phyloP scores from a whole-genome alignment of 176 grass and related monocot species.

The Rhynchospora pubera region DNA sequence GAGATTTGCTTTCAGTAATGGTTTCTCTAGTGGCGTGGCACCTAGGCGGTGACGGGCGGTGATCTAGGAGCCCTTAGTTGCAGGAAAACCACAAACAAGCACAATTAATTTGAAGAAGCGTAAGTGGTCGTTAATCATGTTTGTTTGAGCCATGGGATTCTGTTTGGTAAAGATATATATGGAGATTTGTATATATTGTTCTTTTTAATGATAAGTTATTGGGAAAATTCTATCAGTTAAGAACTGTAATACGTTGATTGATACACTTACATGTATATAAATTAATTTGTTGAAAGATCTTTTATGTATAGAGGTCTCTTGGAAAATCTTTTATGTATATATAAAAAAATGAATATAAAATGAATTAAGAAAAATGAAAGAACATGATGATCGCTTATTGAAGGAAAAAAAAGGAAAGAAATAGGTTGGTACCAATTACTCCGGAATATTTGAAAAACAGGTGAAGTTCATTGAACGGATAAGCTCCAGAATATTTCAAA shows the following conservation, averaged over 20 bases:
- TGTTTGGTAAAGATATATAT: not conserved
- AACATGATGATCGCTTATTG: not conserved
- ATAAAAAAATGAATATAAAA: no score
- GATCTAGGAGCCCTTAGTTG: slow-evolving; percentile 5
- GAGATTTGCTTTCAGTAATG: slow-evolving; percentile 7
- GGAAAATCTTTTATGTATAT: not conserved
- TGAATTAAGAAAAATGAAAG: not conserved
- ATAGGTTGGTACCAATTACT: not conserved
- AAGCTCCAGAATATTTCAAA: no score
- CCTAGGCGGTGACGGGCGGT: slow-evolving; percentile 7
- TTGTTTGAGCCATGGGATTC: not conserved
- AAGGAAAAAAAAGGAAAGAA: not conserved
- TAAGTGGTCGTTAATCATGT: slow-evolving; percentile 2
- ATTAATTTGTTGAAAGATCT: not conserved
- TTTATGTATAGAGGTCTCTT: not conserved
- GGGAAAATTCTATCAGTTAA: not conserved
- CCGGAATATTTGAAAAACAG: not conserved
- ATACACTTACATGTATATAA: not conserved
- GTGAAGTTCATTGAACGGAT: no score
- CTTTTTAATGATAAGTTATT: not conserved
- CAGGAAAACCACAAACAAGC: slow-evolving; percentile 5
- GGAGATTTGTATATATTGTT: not conserved
- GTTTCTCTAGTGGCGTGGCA: slow-evolving; percentile 3
- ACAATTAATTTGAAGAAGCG: not conserved
- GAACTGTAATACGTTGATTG: not conserved